Conservation (phyloP, 345 rosid genomes). For the Eucalyptus cloeziana region DNA sequence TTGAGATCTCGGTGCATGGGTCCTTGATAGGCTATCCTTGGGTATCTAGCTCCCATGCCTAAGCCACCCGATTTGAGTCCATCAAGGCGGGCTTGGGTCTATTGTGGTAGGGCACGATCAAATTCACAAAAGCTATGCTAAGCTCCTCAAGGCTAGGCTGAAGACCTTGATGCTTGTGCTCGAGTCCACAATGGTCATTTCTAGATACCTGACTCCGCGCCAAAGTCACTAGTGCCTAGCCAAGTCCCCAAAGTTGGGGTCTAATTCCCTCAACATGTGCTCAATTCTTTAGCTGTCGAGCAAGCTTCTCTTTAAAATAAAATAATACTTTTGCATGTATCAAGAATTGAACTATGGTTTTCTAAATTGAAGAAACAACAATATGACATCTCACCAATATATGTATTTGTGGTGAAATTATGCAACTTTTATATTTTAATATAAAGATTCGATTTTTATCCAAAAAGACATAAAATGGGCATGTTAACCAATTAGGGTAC, state of each 20-base stretch:
- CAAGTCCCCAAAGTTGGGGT: neutral
- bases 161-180: neutral
- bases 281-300: neutral
- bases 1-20: rapidly evolving
- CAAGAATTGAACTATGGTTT: neutral
- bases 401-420: neutral
- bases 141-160: neutral
- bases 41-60: neutral
- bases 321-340: neutral
- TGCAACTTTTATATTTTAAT: neutral
- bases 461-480: neutral
- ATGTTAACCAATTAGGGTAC: neutral
- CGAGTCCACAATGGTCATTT: neutral
- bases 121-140: rapidly evolving
- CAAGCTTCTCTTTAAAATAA: neutral
- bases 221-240: neutral
- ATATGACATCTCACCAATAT: neutral
- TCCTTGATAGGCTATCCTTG: neutral
- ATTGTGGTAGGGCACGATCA: rapidly evolving
- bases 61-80: neutral
- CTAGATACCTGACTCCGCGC: neutral
- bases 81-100: neutral
- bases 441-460: neutral
- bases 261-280: too few relatives aligned
- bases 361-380: neutral